Evolutionary conservation across 2,329 filamentous ascomycete genomes (phyloP), one percentile per base, ranked within the genome.

Genomic region (Fusarium sp.): DNA sequence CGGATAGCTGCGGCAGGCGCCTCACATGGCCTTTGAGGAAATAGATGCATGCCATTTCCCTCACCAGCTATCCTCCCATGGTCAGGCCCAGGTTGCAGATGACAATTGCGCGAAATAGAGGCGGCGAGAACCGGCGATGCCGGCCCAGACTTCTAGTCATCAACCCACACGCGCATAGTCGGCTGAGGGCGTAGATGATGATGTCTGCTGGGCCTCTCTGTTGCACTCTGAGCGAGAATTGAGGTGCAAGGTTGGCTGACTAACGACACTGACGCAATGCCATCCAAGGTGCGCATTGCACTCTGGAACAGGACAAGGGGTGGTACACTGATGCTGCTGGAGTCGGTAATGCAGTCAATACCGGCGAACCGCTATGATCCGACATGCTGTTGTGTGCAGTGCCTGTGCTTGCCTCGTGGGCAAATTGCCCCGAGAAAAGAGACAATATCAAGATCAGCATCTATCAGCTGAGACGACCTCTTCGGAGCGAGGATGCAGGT

Each of bases 381-480:
- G 37, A 51, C 41, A 23, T 28, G 34, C 31, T 34, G 31, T 34
- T 27, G 18, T 52, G 34, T 52, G 48, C 31, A 23, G 12, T 37
- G 34, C 30, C 51, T 60, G 36, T 30, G 16, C 30, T 53, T 51
- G 55, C 54, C 51, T 46, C 34, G 16, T 54, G 30, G 41, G 16
- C 41, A 37, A 39, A 39, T 37, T 47, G 16, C 41, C 48, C 67
- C 55, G 62, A 52, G 62, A 57, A 50, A 65, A 65, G 41, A 66
- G 47, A 30, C 41, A 61, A 54, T 51, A 62, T 66, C 56, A 57
- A 37, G 51, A 36, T 41, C 28, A 58, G 48, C 47, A 18, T 34
- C 53, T 18, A 60, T 66, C 69, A 71, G 65, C 68, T 66, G 65
- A 71, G 63, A 58, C 59, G 59, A 16, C 28, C 27, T 64, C 36